Evolutionary conservation across 75 land plant genomes (phyloP).

Genomic region (Pseudotsuga menziesii): DNA sequence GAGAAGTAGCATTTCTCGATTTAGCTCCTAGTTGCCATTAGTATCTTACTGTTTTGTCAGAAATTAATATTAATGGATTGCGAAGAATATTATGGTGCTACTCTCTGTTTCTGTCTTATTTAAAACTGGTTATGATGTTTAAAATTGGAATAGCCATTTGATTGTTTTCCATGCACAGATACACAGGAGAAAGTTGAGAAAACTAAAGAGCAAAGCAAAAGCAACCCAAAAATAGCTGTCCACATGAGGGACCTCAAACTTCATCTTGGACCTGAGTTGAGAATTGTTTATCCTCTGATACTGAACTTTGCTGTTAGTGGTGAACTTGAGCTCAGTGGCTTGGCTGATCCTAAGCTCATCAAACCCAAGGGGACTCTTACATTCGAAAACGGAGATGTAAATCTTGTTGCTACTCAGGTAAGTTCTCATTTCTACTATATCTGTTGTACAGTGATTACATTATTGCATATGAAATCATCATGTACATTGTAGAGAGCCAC

Average conservation of each 20-base stretch:
- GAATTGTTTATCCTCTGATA: conserved; percentile 94
- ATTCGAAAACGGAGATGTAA: conserved; percentile 98
- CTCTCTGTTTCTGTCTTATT: not conserved
- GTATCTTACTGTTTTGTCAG: not conserved
- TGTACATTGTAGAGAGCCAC: not conserved
- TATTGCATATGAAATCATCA: not conserved
- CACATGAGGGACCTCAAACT: conserved; percentile 76
- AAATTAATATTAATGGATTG: not conserved
- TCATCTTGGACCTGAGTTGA: conserved; percentile 85
- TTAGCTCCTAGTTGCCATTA: too few relatives aligned
- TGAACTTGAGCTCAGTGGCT: conserved; percentile 89
- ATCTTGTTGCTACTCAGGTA: conserved; percentile 95
- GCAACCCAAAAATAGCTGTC: conserved; percentile 58
- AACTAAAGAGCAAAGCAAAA: conserved; percentile 34
- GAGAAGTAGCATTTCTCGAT: too few relatives aligned
- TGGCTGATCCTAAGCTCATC: conserved; percentile 77
- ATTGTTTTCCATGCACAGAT: conserved; percentile 23
- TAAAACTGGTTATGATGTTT: not conserved
- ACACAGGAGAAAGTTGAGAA: conserved; percentile 35
- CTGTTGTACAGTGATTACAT: not conserved
- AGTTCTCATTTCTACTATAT: not conserved
- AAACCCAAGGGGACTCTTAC: conserved; percentile 85
- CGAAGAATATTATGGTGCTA: not conserved
- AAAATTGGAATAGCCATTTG: conserved; percentile 5
- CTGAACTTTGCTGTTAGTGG: conserved; percentile 98